These are phyloP conservation scores for Euphorbia peplus DNA, from an alignment of 345 rosid genomes.

Conservation along the genomic window DNA sequence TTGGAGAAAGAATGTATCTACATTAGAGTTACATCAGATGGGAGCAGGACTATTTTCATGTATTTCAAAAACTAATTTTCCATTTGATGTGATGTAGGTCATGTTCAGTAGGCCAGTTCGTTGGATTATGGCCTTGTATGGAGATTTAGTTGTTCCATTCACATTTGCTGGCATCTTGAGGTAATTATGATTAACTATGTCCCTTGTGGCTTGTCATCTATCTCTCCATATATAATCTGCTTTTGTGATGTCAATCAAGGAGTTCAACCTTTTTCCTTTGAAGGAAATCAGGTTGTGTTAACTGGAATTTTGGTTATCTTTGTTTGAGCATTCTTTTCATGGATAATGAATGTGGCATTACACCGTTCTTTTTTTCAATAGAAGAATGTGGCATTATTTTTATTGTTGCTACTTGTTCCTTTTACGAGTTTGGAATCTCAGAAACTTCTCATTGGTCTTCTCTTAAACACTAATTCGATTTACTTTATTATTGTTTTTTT, in stretches of 20 bases:
- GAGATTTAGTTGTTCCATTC: slow-evolving; percentile 77
- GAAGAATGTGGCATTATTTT: neutral
- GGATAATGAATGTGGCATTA: neutral
- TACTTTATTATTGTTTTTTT: no score
- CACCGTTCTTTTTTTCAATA: no score
- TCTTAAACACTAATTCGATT: no score
- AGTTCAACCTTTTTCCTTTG: neutral
- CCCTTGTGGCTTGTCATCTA: neutral
- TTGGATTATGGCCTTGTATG: slow-evolving; percentile 94
- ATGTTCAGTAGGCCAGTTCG: slow-evolving; percentile 90
- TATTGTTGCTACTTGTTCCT: neutral
- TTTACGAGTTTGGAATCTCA: no score
- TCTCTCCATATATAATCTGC: neutral
- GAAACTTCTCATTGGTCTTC: no score
- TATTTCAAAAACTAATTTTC: neutral
- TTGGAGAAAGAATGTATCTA: neutral
- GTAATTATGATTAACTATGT: slow-evolving; percentile 37
- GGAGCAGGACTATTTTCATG: slow-evolving; percentile 4
- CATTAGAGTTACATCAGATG: neutral
- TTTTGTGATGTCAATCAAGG: neutral
- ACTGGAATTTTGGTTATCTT: neutral
- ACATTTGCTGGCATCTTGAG: slow-evolving; percentile 77
- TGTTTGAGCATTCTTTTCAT: neutral
- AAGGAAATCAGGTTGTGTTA: neutral
- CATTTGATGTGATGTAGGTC: slow-evolving; percentile 43